Evolutionary conservation across 305 asterid genomes (phyloP).

Genomic region (Petunia hybrid): DNA sequence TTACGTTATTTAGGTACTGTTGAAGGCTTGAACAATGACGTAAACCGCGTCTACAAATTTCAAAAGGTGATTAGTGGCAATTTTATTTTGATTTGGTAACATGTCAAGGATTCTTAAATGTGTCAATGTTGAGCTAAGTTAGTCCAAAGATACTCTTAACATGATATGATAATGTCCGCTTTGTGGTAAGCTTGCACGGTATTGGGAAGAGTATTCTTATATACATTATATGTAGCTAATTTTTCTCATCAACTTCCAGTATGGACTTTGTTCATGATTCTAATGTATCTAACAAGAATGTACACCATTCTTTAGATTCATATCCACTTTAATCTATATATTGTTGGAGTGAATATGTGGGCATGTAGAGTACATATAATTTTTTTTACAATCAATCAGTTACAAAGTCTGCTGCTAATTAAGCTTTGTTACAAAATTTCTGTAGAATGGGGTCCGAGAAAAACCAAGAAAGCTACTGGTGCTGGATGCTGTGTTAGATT

Average conservation of each 20-base stretch:
- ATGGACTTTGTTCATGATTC: not conserved
- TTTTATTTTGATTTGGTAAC: not conserved
- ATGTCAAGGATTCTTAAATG: too few species aligned
- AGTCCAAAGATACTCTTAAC: too few species aligned
- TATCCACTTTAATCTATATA: not conserved
- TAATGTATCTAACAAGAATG: not conserved
- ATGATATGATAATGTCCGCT: too few species aligned
- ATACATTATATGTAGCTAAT: too few species aligned
- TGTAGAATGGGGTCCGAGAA: conserved; percentile 29
- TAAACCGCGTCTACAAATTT: conserved; percentile 38
- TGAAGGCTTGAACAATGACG: conserved; percentile 41
- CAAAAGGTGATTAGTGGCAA: conserved; percentile 57
- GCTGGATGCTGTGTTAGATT: conserved; percentile 43
- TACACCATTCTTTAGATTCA: not conserved
- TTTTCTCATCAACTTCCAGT: not conserved
- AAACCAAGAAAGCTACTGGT: conserved; percentile 42
- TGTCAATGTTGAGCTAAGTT: too few species aligned
- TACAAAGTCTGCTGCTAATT: conserved; percentile 1
- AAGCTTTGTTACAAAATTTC: not conserved
- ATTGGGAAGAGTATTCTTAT: not conserved
- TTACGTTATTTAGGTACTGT: conserved; percentile 39
- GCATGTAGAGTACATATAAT: not conserved
- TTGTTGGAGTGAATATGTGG: not conserved
- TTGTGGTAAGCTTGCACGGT: too few species aligned
- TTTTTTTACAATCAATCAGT: not conserved